These are phyloP conservation scores for Fusarium sp. DNA, from an alignment of 2,329 filamentous ascomycete species.

Conservation along the genomic window DNA sequence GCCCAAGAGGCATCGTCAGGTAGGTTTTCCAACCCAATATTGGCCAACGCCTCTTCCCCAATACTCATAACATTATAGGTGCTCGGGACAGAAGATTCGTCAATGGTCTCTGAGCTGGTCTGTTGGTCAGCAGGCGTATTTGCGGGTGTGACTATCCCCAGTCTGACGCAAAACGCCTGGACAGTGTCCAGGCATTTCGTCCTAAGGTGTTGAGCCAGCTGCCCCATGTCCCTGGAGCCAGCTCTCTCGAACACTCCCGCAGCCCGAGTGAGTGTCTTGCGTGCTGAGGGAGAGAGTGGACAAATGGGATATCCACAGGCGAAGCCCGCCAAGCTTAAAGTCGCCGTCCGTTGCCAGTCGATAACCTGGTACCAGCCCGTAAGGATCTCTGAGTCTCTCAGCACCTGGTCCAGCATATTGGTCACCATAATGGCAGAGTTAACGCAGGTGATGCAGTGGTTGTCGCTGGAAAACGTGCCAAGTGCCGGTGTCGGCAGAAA, in stretches of 20 bases:
- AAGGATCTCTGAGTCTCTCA: constrained; percentile 43
- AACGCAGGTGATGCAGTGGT: constrained; percentile 37
- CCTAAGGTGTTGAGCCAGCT: constrained; percentile 19
- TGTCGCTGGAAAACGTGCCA: constrained; percentile 42
- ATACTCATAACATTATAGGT: constrained; percentile 29
- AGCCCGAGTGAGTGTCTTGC: constrained; percentile 25
- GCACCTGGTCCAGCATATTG: constrained; percentile 43
- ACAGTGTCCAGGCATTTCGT: constrained; percentile 30
- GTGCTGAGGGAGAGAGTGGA: constrained; percentile 34
- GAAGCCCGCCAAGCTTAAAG: constrained; percentile 35
- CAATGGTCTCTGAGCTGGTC: neutral
- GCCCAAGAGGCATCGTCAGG: constrained; percentile 24
- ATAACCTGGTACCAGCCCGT: constrained; percentile 44
- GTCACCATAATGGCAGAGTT: constrained; percentile 45
- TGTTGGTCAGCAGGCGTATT: constrained; percentile 6
- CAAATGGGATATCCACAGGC: constrained; percentile 44
- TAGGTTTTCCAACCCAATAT: constrained; percentile 3
- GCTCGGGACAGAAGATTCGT: neutral
- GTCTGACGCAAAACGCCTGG: constrained; percentile 30
- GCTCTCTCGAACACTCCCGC: constrained; percentile 28
- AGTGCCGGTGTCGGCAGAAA: constrained; percentile 48
- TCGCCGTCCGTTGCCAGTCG: constrained; percentile 45
- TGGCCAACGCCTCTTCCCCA: constrained; percentile 10
- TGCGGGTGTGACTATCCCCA: constrained; percentile 34
- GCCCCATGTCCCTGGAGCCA: constrained; percentile 1